Base-by-base conservation (phyloP, 2,329 filamentous ascomycete genomes). In the Colletotrichum musicola region DNA sequence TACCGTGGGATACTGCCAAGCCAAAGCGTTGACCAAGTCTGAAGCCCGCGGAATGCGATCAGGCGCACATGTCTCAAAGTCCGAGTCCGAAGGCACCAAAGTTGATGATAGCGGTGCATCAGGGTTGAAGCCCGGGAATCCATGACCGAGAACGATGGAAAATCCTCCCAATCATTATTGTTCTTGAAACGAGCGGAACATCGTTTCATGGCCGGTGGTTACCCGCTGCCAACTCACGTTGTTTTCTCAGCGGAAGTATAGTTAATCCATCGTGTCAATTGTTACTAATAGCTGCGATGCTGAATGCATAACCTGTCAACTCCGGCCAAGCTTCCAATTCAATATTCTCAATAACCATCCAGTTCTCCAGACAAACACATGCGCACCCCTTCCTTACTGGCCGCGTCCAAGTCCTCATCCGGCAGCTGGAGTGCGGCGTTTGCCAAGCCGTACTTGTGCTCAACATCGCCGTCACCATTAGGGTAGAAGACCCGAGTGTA, bases 341-440 rank as follows among this genome's bases (percentile, higher is more conserved):
- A 49, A 18, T 16, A 20, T 13, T 27, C 30, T 12, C 18, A 30
- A 14, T 65, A 68, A 4, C 20, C 30, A 9, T 46, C 55, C 22
- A 55, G 44, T 6, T 27, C 25, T 10, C 56, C 44, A 12, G 65
- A 65, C 9, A 61, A 14, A 6, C 55, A 47, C 79, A 86, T 75
- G 7, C 83, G 78, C 0, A 90, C 71, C 0, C 83, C 86, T 25
- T 75, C 75, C 75, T 79, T 82, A 0, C 86, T 92, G 25, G 80
- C 79, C 68, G 86, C 83, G 72, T 92, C 89, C 53, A 92, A 70
- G 50, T 85, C 82, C 76, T 92, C 90, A 69, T 85, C 78, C 0
- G 86, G 84, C 73, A 92, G 77, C 0, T 83, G 86, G n/a, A 93
- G 77, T 5, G 80, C 72, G 14, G 84, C 81, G 70, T 92, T 92